Conservation (phyloP, 495 filamentous ascomycete species). For the Aspergillus nidulans region DNA sequence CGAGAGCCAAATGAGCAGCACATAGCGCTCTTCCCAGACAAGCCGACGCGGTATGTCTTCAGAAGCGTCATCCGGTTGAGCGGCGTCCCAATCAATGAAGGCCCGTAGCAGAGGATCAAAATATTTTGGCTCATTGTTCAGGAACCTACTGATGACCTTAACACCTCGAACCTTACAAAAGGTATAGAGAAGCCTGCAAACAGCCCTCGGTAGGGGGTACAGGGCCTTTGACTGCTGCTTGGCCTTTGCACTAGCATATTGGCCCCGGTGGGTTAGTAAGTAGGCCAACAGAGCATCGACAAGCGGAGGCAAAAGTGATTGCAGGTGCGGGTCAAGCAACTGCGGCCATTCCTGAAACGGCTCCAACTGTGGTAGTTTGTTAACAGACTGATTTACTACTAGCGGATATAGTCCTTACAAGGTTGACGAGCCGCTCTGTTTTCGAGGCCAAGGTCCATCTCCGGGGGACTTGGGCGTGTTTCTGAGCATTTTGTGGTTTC, state of each 20-base stretch:
- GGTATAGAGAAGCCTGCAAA: slow-evolving; percentile 76
- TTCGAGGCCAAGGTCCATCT: slow-evolving; percentile 38
- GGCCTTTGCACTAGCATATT: slow-evolving; percentile 32
- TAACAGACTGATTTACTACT: neutral
- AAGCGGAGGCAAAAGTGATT: slow-evolving; percentile 65
- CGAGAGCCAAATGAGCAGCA: slow-evolving; percentile 87
- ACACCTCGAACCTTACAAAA: slow-evolving; percentile 92
- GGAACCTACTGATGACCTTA: slow-evolving; percentile 84
- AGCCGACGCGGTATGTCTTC: slow-evolving; percentile 30
- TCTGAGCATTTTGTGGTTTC: slow-evolving; percentile 25
- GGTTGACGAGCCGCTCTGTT: slow-evolving; percentile 38
- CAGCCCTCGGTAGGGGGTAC: slow-evolving; percentile 61
- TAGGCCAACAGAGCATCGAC: slow-evolving; percentile 70
- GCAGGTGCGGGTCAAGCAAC: slow-evolving; percentile 84
- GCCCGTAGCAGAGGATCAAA: slow-evolving; percentile 73
- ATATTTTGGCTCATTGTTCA: slow-evolving; percentile 80
- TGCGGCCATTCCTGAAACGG: slow-evolving; percentile 96
- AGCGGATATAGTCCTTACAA: slow-evolving; percentile 27
- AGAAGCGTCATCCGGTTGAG: slow-evolving; percentile 8
- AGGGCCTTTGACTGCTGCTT: slow-evolving; percentile 29
- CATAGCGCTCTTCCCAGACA: slow-evolving; percentile 83
- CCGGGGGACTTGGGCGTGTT: slow-evolving; percentile 31
- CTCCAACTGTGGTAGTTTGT: slow-evolving; percentile 57
- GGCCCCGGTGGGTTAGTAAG: slow-evolving; percentile 40
- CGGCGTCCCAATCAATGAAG: slow-evolving; percentile 50